Base-by-base conservation (phyloP, 164 flowering plant genomes). In the Amborella trichopoda region DNA sequence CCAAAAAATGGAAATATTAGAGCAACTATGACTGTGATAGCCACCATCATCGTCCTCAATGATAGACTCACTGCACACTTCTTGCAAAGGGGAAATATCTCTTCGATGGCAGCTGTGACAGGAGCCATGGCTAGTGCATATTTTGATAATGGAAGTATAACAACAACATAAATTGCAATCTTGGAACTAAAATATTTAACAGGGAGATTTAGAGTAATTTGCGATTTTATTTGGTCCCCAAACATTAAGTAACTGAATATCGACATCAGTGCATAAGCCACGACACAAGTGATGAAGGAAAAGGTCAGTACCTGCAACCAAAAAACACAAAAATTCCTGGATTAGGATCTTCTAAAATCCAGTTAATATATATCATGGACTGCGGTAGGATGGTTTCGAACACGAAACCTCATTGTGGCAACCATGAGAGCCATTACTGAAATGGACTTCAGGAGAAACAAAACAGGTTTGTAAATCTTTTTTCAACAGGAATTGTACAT, bases 161-260 rank as follows among this genome's bases (percentile, higher is more conserved):
- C 21, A 0, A 63, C 56, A 3, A 59, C 55, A 49, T 53, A 63
- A 1, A 68, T 68, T 11, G 68, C 65, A 0, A 68, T 21, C 28
- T 40, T 52, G 12, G 72, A 56, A 40, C 60, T 49, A 2, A 55
- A 4, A 39, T 59, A 55, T 2, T 4, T 13, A 0, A 48, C 45
- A 12, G 70, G 70, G 2, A 66, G 60, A 44, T 50, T 58, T 20
- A 66, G 26, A 5, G 45, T 41, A 22, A 41, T 8, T 18, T 41
- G 45, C 18, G 45, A 41, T 18, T 41, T 13, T 16, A 62, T 44
- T 2, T 28, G 16, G 0, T 40, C 1, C 2, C 71, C 71, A 25
- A 40, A 66, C 71, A 66, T 66, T 11, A 42, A 17, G 30, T 66
- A 66, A 3, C 71, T 67, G 0, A 58, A 20, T 2, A 13, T 2